phyloP scores from a whole-genome alignment of 306 rosid species.

The Canavalia ensiformis region DNA sequence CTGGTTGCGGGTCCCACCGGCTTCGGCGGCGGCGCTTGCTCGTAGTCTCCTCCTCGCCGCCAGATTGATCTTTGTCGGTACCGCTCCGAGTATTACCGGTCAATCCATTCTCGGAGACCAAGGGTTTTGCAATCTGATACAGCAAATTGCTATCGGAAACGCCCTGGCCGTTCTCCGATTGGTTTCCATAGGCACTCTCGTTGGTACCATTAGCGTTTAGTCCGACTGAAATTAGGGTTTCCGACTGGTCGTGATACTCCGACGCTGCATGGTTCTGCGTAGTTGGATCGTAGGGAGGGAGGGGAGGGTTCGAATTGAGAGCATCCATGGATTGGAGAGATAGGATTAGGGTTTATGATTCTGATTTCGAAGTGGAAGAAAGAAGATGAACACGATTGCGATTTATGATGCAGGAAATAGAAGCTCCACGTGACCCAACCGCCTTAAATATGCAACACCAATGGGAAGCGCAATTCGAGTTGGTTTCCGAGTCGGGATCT shows the following conservation, averaged over 20 bases:
- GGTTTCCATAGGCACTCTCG: conserved; percentile 28
- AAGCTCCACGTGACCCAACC: neutral
- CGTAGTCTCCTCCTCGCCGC: conserved; percentile 92
- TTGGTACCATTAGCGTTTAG: conserved; percentile 22
- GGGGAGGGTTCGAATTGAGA: conserved; percentile 54
- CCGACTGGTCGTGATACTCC: conserved; percentile 20
- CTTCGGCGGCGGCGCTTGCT: conserved; percentile 87
- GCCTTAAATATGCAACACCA: neutral
- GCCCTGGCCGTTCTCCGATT: conserved; percentile 35
- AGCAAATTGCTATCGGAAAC: conserved; percentile 17
- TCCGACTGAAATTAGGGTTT: conserved; percentile 31
- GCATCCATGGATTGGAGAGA: conserved; percentile 64
- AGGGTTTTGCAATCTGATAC: conserved; percentile 52
- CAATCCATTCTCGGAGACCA: conserved; percentile 76
- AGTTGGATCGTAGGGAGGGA: conserved; percentile 41
- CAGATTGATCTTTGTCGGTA: conserved; percentile 82
- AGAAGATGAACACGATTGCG: neutral
- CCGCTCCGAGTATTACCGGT: conserved; percentile 85
- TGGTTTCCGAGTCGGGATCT: neutral
- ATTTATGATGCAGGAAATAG: neutral
- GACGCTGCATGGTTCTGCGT: neutral
- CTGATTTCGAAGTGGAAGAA: neutral
- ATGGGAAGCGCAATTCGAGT: neutral
- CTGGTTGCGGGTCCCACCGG: conserved; percentile 99
- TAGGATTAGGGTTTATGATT: conserved; percentile 33